Evolutionary conservation across 768 basidiomycete genomes (phyloP).

Genomic region (Mycena albidolilacea): DNA sequence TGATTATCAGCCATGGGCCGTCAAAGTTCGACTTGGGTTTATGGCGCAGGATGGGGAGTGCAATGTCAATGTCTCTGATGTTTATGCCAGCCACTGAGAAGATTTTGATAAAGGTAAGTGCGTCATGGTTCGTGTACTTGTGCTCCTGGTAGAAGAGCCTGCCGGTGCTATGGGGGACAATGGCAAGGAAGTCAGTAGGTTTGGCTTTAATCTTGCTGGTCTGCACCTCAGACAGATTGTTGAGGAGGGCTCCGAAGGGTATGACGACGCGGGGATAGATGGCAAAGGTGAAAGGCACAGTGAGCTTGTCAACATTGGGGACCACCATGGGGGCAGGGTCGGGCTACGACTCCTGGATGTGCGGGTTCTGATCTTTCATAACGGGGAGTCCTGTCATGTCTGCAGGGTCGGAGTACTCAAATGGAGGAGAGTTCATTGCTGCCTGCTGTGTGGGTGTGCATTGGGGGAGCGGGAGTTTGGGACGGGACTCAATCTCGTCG

Average conservation of each 20-base stretch:
- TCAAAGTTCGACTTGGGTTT: background rate
- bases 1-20: background rate
- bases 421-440: background rate
- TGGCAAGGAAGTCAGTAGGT: background rate
- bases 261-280: background rate
- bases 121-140: background rate
- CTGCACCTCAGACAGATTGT: background rate
- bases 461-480: background rate
- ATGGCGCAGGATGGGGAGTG: too few relatives aligned
- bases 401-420: background rate
- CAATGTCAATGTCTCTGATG: too few relatives aligned
- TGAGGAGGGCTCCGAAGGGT: background rate
- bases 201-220: background rate
- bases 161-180: background rate
- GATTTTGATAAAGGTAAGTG: too few relatives aligned
- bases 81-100: too few relatives aligned
- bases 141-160: background rate
- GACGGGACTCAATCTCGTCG: background rate
- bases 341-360: background rate
- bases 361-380: background rate
- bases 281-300: slow-evolving; percentile 1
- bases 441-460: background rate
- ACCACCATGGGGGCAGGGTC: background rate
- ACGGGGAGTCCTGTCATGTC: background rate
- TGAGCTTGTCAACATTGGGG: background rate